Conservation (phyloP, 2,329 filamentous ascomycete genomes). For the Emericellopsis atlantica region DNA sequence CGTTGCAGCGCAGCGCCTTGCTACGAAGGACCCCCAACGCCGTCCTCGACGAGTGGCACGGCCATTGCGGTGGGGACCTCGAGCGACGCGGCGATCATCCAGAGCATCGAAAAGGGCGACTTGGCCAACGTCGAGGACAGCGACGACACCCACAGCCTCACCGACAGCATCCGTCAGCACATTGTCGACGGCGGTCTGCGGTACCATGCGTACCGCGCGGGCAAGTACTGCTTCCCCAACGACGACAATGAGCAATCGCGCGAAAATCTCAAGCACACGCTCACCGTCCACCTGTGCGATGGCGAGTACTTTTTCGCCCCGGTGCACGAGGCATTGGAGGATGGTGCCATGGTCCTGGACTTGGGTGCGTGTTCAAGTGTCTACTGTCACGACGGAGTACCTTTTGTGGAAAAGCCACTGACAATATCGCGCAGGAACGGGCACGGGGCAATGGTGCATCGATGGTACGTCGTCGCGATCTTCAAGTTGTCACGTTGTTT, state of each 20-base stretch:
- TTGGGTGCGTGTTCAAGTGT: constrained; percentile 21
- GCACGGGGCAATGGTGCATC: constrained; percentile 37
- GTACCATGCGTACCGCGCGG: constrained; percentile 27
- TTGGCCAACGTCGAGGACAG: constrained; percentile 8
- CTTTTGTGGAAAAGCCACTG: too few relatives aligned
- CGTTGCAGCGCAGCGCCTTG: not conserved
- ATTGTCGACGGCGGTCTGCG: constrained; percentile 25
- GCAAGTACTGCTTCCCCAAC: constrained; percentile 29
- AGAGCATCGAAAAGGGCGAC: constrained; percentile 19
- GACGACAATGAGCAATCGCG: constrained; percentile 27
- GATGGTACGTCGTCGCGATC: constrained; percentile 24
- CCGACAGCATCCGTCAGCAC: constrained; percentile 28
- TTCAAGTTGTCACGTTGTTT: not conserved
- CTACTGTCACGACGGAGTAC: too few relatives aligned
- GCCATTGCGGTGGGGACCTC: constrained; percentile 17
- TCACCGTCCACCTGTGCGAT: constrained; percentile 24
- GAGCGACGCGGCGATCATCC: constrained; percentile 15
- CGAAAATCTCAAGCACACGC: constrained; percentile 26
- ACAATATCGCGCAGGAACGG: constrained; percentile 25
- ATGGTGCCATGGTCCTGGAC: constrained; percentile 31
- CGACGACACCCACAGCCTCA: constrained; percentile 25
- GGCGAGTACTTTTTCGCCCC: constrained; percentile 30
- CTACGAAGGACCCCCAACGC: constrained; percentile 8
- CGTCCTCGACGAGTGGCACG: constrained; percentile 12
- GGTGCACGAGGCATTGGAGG: constrained; percentile 20